Conservation (phyloP, 2,329 filamentous ascomycete genomes). For the Fusarium haematococcum region DNA sequence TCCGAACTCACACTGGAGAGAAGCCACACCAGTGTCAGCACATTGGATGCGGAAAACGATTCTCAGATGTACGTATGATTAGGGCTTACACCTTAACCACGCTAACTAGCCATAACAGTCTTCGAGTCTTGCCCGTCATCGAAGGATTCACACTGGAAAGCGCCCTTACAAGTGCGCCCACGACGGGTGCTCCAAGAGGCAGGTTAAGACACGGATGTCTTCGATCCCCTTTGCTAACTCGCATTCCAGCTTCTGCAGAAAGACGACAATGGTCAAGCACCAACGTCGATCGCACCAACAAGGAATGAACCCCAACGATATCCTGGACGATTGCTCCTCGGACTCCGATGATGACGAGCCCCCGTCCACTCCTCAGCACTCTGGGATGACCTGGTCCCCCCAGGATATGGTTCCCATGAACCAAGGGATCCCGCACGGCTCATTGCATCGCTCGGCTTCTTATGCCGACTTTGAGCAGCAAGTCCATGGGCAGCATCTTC, state of each 20-base stretch:
- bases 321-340: conserved; percentile 65
- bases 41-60: conserved; percentile 74
- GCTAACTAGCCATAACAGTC: conserved; percentile 57
- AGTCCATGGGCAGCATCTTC: conserved; percentile 54
- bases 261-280: conserved; percentile 78
- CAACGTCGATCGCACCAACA: conserved; percentile 72
- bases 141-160: conserved; percentile 75
- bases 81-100: not conserved
- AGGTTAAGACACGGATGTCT: conserved; percentile 28
- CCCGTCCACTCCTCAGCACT: conserved; percentile 68
- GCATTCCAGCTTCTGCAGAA: conserved; percentile 73
- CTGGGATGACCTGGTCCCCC: conserved; percentile 64
- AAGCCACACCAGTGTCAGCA: conserved; percentile 78
- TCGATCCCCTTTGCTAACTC: conserved; percentile 29
- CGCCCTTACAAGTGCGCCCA: conserved; percentile 74
- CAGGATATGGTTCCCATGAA: conserved; percentile 56
- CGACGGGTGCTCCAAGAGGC: conserved; percentile 73
- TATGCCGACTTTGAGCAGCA: conserved; percentile 67
- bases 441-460: conserved; percentile 64
- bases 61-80: conserved; percentile 71
- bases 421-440: conserved; percentile 49
- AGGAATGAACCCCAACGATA: conserved; percentile 66
- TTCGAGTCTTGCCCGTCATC: conserved; percentile 73
- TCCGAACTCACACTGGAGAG: conserved; percentile 77
- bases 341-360: conserved; percentile 70